Base-by-base conservation (phyloP, 768 basidiomycete species). In the Sporobolomyces phaffii region DNA sequence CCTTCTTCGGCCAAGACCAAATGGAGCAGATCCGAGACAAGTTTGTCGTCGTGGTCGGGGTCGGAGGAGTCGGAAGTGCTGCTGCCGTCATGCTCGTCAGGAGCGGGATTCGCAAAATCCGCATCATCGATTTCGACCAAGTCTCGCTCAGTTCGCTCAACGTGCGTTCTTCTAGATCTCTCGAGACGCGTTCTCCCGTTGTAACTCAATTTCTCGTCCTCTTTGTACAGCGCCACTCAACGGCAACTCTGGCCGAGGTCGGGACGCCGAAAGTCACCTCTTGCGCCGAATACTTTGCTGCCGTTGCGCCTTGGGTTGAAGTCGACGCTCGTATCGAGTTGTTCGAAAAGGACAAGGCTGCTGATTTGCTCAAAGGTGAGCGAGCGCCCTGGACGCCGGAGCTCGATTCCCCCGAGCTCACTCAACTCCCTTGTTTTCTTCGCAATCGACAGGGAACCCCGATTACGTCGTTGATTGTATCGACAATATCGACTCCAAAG, bases 391-490 rank as follows among this genome's bases (percentile, higher is more conserved):
- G n/a, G n/a, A n/a, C n/a, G n/a, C n/a, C n/a, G n/a, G n/a, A n/a
- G n/a, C n/a, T n/a, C n/a, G n/a, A n/a, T n/a, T n/a, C n/a, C n/a
- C n/a, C n/a, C n/a, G n/a, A n/a, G n/a, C n/a, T n/a, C n/a, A n/a
- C n/a, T n/a, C n/a, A n/a, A n/a, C n/a, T n/a, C n/a, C n/a, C n/a
- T n/a, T n/a, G n/a, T n/a, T n/a, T n/a, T n/a, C n/a, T n/a, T n/a
- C n/a, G n/a, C n/a, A n/a, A n/a, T n/a, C n/a, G n/a, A 14, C 62
- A 60, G 73, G 74, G 6, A 57, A 71, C 8, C 72, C 86, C 1
- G 91, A 97, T 74, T 99, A 92, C 90, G 94, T 98, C 26, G 83
- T 99, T 85, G 94, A 99, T 77, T 92, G 92, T 8, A 99, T 98
- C 65, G 94, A 98, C 78, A 98, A 99, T 75, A 94, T 98, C 68